Percentiles rank a stretch among this genome's conserved stretches.
Conservation (phyloP, 805 yeast species). For the Cyberlindnera americana region DNA sequence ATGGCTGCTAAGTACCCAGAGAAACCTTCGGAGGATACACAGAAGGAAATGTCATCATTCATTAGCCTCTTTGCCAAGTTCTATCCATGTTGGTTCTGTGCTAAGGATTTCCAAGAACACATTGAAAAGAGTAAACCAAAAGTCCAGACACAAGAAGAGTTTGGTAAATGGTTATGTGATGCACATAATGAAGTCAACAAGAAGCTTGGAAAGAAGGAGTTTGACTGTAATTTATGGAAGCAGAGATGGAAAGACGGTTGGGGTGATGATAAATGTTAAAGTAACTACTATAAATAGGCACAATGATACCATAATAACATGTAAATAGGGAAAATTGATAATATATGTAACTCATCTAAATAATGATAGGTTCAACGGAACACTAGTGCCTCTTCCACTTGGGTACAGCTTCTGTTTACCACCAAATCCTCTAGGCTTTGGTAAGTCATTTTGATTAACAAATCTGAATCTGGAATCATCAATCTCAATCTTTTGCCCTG, state of each 20-base stretch:
- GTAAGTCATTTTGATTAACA: slow-evolving; percentile 61
- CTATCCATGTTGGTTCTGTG: slow-evolving; percentile 95
- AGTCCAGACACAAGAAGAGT: slow-evolving; percentile 65
- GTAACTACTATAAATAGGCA: no score
- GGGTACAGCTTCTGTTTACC: slow-evolving; percentile 80
- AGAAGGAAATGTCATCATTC: slow-evolving; percentile 68
- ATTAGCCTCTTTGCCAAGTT: slow-evolving; percentile 67
- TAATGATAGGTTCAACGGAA: slow-evolving; percentile 15
- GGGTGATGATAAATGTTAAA: slow-evolving; percentile 39
- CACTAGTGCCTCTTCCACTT: slow-evolving; percentile 80
- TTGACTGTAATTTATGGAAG: slow-evolving; percentile 88
- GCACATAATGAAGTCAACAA: slow-evolving; percentile 94
- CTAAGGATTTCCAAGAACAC: slow-evolving; percentile 72
- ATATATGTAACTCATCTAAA: slow-evolving; percentile 11
- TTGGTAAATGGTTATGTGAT: slow-evolving; percentile 89
- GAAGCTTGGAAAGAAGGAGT: slow-evolving; percentile 79
- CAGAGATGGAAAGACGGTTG: slow-evolving; percentile 95
- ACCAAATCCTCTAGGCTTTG: slow-evolving; percentile 80
- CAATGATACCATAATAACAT: no score
- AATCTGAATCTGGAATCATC: slow-evolving; percentile 27
- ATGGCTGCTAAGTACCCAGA: slow-evolving; percentile 88
- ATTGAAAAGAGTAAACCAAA: slow-evolving; percentile 47
- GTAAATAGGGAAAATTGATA: no score
- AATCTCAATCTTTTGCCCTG: slow-evolving; percentile 40
- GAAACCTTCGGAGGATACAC: slow-evolving; percentile 55